Evolutionary conservation across 441 rosid species (phyloP).

Genomic region (Raphanus hybrid): DNA sequence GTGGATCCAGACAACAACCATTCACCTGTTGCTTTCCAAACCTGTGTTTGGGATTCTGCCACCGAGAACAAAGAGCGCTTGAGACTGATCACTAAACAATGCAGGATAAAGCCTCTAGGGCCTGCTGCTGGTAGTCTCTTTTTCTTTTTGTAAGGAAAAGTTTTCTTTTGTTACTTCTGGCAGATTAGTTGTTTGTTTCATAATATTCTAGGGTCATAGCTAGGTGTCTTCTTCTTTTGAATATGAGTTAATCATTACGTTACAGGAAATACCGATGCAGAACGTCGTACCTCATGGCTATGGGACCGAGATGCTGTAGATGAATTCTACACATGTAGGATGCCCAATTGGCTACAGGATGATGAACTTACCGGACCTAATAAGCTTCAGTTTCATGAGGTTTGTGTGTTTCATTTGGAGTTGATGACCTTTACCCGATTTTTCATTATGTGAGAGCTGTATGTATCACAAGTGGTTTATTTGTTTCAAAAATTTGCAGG

Average conservation of each 20-base stretch:
- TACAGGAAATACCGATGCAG: not conserved
- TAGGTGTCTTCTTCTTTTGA: not conserved
- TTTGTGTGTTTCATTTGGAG: not conserved
- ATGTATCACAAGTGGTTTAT: not conserved
- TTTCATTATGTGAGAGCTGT: not conserved
- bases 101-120: not conserved
- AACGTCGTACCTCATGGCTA: not conserved
- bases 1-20: not conserved
- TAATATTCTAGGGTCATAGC: not conserved
- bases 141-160: not conserved
- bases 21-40: not conserved
- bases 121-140: not conserved
- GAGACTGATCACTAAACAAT: not conserved
- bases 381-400: slow-evolving; percentile 10
- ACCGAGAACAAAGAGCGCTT: not conserved
- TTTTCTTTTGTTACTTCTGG: not conserved
- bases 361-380: not conserved
- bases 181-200: not conserved
- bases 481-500: not conserved
- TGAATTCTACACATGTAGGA: not conserved
- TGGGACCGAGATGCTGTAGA: slow-evolving; percentile 1
- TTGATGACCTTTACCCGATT: not conserved
- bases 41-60: not conserved
- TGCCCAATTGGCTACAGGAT: not conserved
- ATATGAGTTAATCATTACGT: not conserved